Conservation (phyloP, 1,284 basidiomycete species). For the Mycena sp. region DNA sequence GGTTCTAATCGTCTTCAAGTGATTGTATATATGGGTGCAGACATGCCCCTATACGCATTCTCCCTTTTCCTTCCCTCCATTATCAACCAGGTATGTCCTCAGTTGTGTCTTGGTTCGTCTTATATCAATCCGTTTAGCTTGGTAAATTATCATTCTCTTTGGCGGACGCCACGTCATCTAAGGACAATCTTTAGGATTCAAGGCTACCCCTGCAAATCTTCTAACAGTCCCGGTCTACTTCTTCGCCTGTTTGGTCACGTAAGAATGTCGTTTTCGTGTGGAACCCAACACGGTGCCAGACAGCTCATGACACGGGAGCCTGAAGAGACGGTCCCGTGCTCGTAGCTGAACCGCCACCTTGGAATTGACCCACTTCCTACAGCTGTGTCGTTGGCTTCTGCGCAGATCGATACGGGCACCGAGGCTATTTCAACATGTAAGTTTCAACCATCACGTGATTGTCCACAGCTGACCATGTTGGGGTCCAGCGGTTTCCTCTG, state of each 20-base stretch:
- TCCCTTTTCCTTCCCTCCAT: constrained; percentile 78
- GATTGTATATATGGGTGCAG: constrained; percentile 63
- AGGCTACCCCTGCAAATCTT: constrained; percentile 78
- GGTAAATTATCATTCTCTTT: constrained; percentile 48
- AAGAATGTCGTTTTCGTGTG: background rate
- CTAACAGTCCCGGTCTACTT: constrained; percentile 76
- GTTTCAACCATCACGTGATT: constrained; percentile 31
- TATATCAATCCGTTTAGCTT: constrained; percentile 43
- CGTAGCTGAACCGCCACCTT: background rate
- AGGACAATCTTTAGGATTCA: constrained; percentile 56
- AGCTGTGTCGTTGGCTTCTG: constrained; percentile 65
- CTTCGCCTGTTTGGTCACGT: constrained; percentile 69
- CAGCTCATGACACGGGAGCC: too few relatives aligned
- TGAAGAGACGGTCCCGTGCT: constrained; percentile 55
- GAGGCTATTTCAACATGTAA: constrained; percentile 72
- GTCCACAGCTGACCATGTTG: background rate
- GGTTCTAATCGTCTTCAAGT: constrained; percentile 44
- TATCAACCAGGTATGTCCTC: constrained; percentile 62
- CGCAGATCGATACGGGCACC: constrained; percentile 66
- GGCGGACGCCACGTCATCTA: constrained; percentile 22
- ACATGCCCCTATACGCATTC: constrained; percentile 78
- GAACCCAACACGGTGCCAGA: too few relatives aligned
- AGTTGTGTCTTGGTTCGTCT: constrained; percentile 15
- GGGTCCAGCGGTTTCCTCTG: constrained; percentile 43
- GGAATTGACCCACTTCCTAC: background rate